These are phyloP conservation scores for Acacia confusa DNA, from an alignment of 306 rosid genomes.

Conservation along the genomic window DNA sequence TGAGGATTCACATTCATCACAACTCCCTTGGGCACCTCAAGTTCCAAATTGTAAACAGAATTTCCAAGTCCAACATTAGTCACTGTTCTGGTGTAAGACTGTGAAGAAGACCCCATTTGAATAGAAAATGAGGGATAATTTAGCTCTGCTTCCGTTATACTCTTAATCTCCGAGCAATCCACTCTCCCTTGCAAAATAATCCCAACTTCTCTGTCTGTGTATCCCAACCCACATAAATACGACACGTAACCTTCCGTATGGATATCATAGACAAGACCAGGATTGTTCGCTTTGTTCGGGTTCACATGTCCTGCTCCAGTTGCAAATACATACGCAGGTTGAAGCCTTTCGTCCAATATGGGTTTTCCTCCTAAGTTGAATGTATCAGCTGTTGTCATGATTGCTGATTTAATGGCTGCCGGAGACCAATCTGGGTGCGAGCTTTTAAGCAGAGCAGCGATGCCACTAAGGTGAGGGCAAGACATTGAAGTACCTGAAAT, in stretches of 20 bases:
- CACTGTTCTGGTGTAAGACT: conserved; percentile 43
- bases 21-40: conserved; percentile 36
- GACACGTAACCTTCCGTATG: conserved; percentile 49
- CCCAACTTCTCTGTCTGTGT: conserved; percentile 42
- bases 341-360: conserved; percentile 37
- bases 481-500: conserved; percentile 62
- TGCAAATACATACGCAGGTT: conserved; percentile 45
- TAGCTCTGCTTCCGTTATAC: conserved; percentile 41
- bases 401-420: conserved; percentile 60
- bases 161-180: conserved; percentile 34
- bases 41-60: conserved; percentile 33
- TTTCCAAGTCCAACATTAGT: conserved; percentile 50
- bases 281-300: conserved; percentile 53
- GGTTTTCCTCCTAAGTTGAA: conserved; percentile 29
- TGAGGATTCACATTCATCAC: conserved; percentile 32
- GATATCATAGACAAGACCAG: conserved; percentile 52
- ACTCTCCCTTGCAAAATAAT: conserved; percentile 29
- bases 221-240: conserved; percentile 54
- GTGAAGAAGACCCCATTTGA: conserved; percentile 27
- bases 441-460: conserved; percentile 55
- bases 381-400: conserved; percentile 39
- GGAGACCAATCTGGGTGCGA: conserved; percentile 72
- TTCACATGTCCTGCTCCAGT: conserved; percentile 62
- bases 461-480: conserved; percentile 58
- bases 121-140: conserved; percentile 58